phyloP scores from a whole-genome alignment of 2,329 filamentous ascomycete species.

The Ceratocystis colombiana region DNA sequence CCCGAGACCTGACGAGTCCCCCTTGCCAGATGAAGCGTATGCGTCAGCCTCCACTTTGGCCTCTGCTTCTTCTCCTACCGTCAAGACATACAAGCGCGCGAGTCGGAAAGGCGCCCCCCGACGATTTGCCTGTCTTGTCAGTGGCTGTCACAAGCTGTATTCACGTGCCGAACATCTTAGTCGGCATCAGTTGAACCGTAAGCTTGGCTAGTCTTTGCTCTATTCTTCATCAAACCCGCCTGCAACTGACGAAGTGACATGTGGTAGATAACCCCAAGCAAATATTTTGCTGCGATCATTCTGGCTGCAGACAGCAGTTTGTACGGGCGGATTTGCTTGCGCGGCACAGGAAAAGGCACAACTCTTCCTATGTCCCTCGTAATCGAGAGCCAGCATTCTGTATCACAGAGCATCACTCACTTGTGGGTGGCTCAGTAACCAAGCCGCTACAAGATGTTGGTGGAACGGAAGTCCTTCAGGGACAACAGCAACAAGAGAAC shows the following conservation, averaged over 20 bases:
- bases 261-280: constrained; percentile 59
- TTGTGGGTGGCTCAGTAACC: no score
- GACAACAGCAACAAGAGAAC: background rate
- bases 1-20: background rate
- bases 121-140: constrained; percentile 54
- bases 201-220: constrained; percentile 19
- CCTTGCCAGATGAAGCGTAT: background rate
- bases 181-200: constrained; percentile 73
- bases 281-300: constrained; percentile 66
- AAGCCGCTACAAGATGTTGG: background rate
- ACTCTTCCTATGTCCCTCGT: constrained; percentile 42
- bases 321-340: constrained; percentile 68
- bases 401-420: background rate
- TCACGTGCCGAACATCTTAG: constrained; percentile 73
- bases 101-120: constrained; percentile 43
- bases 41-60: background rate
- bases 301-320: constrained; percentile 64
- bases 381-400: constrained; percentile 37
- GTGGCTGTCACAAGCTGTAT: constrained; percentile 68
- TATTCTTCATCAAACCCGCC: constrained; percentile 22
- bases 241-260: constrained; percentile 14
- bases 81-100: constrained; percentile 39
- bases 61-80: background rate
- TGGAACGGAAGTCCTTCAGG: background rate
- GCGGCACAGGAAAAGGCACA: constrained; percentile 57